Evolutionary conservation across 371 early-diverging fungal species (phyloP).

Genomic region (Coelomomyces lativittatus): DNA sequence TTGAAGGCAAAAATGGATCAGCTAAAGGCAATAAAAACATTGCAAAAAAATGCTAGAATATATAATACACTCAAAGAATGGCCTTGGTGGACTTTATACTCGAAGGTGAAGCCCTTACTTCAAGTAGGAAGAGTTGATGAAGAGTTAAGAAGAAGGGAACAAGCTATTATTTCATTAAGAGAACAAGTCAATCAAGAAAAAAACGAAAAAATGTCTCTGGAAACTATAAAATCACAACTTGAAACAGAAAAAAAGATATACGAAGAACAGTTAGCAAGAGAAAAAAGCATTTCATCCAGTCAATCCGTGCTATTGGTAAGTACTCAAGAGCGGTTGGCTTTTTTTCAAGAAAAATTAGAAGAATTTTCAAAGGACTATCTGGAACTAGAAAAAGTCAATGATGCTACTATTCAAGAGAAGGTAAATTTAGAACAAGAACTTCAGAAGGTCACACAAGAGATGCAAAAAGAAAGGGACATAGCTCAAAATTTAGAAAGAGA

Average conservation of each 20-base stretch:
- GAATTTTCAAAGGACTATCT: slow-evolving; percentile 43
- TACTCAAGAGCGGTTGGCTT: slow-evolving; percentile 48
- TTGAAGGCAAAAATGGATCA: slow-evolving; percentile 55
- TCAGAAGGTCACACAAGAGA: slow-evolving; percentile 16
- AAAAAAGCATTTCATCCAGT: slow-evolving; percentile 51
- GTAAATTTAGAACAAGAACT: slow-evolving; percentile 20
- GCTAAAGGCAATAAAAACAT: slow-evolving; percentile 64
- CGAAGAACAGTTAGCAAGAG: slow-evolving; percentile 48
- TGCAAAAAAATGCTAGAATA: slow-evolving; percentile 76
- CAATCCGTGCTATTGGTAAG: slow-evolving; percentile 60
- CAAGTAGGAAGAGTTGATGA: slow-evolving; percentile 65
- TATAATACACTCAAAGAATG: slow-evolving; percentile 74
- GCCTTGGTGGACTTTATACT: slow-evolving; percentile 92
- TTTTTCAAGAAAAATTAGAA: slow-evolving; percentile 45
- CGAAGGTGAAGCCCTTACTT: slow-evolving; percentile 89
- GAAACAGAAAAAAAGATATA: slow-evolving; percentile 46
- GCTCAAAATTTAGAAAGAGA: slow-evolving; percentile 47
- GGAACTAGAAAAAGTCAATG: slow-evolving; percentile 39
- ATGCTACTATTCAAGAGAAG: slow-evolving; percentile 16
- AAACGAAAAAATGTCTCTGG: slow-evolving; percentile 25
- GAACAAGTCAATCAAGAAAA: slow-evolving; percentile 30
- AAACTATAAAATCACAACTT: slow-evolving; percentile 21
- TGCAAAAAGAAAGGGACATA: slow-evolving; percentile 14
- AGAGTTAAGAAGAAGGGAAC: slow-evolving; percentile 48
- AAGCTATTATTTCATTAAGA: slow-evolving; percentile 32